These are phyloP conservation scores for Incumbomyces delicatus DNA, from an alignment of 2,329 filamentous ascomycete species.

Conservation along the genomic window DNA sequence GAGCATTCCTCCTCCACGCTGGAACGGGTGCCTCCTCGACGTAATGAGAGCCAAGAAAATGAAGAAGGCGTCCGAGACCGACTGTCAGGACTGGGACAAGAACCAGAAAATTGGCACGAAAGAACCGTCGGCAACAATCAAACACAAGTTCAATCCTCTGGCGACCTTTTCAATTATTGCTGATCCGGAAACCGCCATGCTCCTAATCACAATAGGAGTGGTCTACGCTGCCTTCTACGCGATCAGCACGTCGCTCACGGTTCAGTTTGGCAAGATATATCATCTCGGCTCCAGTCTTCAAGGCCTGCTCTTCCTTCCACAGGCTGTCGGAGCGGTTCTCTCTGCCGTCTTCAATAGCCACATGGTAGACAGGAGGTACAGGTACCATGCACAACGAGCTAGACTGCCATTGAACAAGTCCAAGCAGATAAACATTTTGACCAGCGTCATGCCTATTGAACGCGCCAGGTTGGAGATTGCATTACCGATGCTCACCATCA, in stretches of 20 bases:
- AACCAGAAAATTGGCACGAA: too few species aligned
- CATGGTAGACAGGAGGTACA: constrained; percentile 37
- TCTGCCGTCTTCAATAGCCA: constrained; percentile 31
- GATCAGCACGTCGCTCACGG: constrained; percentile 31
- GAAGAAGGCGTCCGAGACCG: too few species aligned
- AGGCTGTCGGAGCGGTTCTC: constrained; percentile 31
- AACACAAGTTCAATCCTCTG: constrained; percentile 28
- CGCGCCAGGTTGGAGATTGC: constrained; percentile 33
- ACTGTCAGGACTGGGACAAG: too few species aligned
- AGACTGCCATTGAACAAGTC: constrained; percentile 27
- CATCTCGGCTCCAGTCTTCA: constrained; percentile 32
- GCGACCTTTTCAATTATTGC: constrained; percentile 21
- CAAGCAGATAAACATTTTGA: constrained; percentile 27
- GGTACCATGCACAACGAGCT: constrained; percentile 25
- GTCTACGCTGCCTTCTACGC: constrained; percentile 34
- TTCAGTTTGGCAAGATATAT: constrained; percentile 29
- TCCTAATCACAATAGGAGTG: constrained; percentile 30
- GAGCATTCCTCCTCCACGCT: constrained; percentile 25
- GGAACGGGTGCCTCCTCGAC: constrained; percentile 25
- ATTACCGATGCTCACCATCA: constrained; percentile 28
- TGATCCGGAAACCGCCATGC: constrained; percentile 26
- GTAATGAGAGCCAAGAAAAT: constrained; percentile 7
- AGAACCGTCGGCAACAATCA: too few species aligned
- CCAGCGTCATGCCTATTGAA: constrained; percentile 33
- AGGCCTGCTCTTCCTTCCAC: constrained; percentile 35